These are phyloP conservation scores for Naegleria fowleri DNA, from an alignment of 208 protist species.

Conservation along the genomic window DNA sequence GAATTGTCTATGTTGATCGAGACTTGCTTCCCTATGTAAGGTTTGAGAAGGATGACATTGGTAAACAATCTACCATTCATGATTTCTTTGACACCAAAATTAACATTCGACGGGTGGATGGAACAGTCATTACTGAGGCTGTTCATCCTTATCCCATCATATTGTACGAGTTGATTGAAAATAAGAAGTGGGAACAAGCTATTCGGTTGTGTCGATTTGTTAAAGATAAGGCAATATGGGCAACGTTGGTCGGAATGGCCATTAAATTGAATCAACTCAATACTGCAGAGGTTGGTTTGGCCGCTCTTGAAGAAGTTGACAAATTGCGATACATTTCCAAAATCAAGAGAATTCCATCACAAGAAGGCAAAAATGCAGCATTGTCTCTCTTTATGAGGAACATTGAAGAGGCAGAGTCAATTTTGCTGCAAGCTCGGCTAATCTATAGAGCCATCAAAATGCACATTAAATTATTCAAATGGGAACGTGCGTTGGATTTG, in stretches of 20 bases:
- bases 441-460: conserved; percentile 89
- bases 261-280: conserved; percentile 77
- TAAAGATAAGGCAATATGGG: conserved; percentile 82
- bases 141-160: conserved; percentile 81
- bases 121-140: conserved; percentile 72
- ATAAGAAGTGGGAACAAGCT: conserved; percentile 77
- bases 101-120: conserved; percentile 73
- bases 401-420: conserved; percentile 70
- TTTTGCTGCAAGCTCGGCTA: conserved; percentile 76
- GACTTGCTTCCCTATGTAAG: conserved; percentile 71
- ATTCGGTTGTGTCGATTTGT: conserved; percentile 82
- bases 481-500: conserved; percentile 81
- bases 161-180: conserved; percentile 73
- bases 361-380: conserved; percentile 74
- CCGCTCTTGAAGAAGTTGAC: conserved; percentile 83
- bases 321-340: conserved; percentile 82
- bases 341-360: conserved; percentile 75
- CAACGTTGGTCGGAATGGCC: conserved; percentile 78
- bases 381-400: conserved; percentile 75
- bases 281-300: conserved; percentile 88
- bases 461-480: conserved; percentile 83
- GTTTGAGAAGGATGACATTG: conserved; percentile 66
- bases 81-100: conserved; percentile 68
- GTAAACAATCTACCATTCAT: conserved; percentile 69
- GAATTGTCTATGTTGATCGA: conserved; percentile 78